Evolutionary conservation across 371 early-diverging fungal genomes (phyloP), one percentile per base, ranked within the genome.

Genomic region (Rhizomucor miehei): DNA sequence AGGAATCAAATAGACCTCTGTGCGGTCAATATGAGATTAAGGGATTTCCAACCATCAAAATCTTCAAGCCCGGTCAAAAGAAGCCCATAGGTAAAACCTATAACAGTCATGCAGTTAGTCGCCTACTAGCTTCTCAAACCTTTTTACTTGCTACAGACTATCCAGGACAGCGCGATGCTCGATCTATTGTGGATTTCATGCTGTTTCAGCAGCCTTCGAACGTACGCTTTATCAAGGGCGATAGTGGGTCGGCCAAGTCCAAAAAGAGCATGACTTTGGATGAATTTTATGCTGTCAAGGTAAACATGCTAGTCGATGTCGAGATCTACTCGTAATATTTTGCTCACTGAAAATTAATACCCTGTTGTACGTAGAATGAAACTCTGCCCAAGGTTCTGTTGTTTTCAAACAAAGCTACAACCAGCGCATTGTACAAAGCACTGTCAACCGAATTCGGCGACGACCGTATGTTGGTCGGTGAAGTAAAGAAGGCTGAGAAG

Each of bases 1-100:
- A 89, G 29, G 87, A 89, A 39, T 59, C 62, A 29, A 90, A 93
- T 67, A 77, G 79, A 29, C 76, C 77, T 1, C 58, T 93, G 6
- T 97, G 96, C 65, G 80, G 78, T 2, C 77, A 82, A 37, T 91
- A 86, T 64, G 85, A 77, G 23, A 82, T 96, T 37, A 71, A 92
- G 73, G 95, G 97, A 10, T 97, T 94, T 75, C 97, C 97, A 3
- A 95, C 95, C n/a, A 80, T 97, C 59, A 97, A 95, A 66, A 68
- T 90, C 1, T 95, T 95, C 61, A 78, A 77, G 3, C 71, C 83
- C 35, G 72, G 68, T 44, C 52, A 57, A 9, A 88, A 87, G 57
- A 66, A 60, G 43, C 75, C 86, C 5, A 52, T 66, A 59, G 79
- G 81, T 79, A 66, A 41, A 38, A 9, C 23, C n/a, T 21, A 21